Percentiles rank a stretch among this genome's conserved stretches.
Evolutionary conservation across 345 rosid species (phyloP).

Genomic region (Bretschneidera sinensis): DNA sequence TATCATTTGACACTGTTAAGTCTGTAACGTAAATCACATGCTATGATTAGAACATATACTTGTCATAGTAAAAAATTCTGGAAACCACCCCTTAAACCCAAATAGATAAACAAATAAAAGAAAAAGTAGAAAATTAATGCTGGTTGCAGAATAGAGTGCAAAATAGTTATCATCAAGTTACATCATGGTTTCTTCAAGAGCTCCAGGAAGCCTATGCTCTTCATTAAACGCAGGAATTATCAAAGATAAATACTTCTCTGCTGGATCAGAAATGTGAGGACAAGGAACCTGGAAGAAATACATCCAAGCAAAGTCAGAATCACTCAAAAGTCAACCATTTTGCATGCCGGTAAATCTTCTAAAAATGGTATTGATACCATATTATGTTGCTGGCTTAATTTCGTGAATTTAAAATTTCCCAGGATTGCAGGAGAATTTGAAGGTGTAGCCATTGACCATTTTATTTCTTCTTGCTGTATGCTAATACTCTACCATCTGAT

Average conservation of each 20-base stretch:
- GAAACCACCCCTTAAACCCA: no score
- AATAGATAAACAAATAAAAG: no score
- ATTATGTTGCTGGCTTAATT: not conserved
- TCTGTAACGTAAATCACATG: not conserved
- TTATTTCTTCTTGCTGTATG: no score
- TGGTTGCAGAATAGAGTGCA: no score
- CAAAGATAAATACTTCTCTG: conserved; percentile 76
- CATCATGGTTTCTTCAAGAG: conserved; percentile 87
- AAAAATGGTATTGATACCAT: not conserved
- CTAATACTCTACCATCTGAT: no score
- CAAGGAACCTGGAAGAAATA: conserved; percentile 53
- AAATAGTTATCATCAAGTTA: conserved; percentile 28
- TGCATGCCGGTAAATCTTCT: not conserved
- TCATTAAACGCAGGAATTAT: conserved; percentile 91
- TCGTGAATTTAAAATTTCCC: not conserved
- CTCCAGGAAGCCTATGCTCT: conserved; percentile 85
- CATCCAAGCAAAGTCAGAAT: conserved; percentile 1
- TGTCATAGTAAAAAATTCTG: not conserved
- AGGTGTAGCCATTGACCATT: not conserved
- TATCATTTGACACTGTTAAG: no score
- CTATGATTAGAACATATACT: not conserved
- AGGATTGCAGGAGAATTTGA: not conserved
- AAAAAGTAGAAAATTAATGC: no score
- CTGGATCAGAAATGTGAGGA: conserved; percentile 61
- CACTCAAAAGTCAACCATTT: not conserved